Base-by-base conservation (phyloP, 306 rosid genomes). In the Quercus dentata region DNA sequence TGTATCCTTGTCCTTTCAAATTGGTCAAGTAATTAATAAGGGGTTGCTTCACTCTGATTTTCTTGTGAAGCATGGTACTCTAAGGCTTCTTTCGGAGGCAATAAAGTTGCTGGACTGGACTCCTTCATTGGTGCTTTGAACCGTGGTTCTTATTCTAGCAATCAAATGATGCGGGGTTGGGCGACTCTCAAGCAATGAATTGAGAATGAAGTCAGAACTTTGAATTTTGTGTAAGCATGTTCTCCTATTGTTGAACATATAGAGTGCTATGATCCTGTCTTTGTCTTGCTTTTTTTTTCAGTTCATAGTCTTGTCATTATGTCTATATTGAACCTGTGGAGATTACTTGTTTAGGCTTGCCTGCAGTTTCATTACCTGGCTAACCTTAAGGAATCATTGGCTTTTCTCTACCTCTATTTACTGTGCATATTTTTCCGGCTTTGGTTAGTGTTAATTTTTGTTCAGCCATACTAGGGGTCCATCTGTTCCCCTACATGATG, bases 311-410 rank as follows among this genome's bases (percentile, higher is more conserved):
- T 92, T 51, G 0, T 79, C 87, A 41, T 76, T 82, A 75, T 92
- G 89, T 7, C 17, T 84, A 82, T 79, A 83, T 92, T 83, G 99
- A 91, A 82, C 94, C 97, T 12, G 78, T 86, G 81, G 99, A 94
- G 79, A 87, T 92, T 85, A 91, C 97, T 79, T 77, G 89, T 63
- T 80, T 91, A 87, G 93, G 99, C 46, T 90, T 94, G 86, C 99
- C 91, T n/a, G n/a, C n/a, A n/a, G n/a, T n/a, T n/a, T 90, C 95
- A 49, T 91, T 94, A 74, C 83, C 86, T 74, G 81, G 97, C 83
- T 17, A 61, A 61, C 23, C 8, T 61, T 13, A 61, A 5, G 71
- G 49, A 15, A 65, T 31, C 71, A 30, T 7, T 18, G 9, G 35
- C 38, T 65, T 4, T 23, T 6, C 49, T 65, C 12, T 15, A 20